Percentiles rank a stretch among this genome's conserved stretches.
phyloP scores from a whole-genome alignment of 2,329 filamentous ascomycete genomes.

The Fusarium sacchari region DNA sequence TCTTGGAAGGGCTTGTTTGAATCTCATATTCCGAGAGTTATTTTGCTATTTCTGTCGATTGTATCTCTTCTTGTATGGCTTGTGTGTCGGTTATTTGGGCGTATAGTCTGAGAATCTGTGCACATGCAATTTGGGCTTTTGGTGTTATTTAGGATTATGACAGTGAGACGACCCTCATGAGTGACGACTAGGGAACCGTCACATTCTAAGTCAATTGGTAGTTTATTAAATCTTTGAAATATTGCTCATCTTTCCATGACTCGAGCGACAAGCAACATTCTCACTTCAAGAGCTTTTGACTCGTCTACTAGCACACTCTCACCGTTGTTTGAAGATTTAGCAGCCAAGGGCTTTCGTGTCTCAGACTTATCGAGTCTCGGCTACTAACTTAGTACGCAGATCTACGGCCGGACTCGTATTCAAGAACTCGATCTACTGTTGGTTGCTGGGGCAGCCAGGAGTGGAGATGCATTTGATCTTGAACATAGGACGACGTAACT shows the following conservation, averaged over 20 bases:
- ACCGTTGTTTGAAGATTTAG: not conserved
- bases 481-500: not conserved
- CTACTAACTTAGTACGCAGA: constrained; percentile 6
- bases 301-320: not conserved
- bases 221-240: constrained; percentile 17
- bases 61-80: constrained; percentile 19
- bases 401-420: constrained; percentile 1
- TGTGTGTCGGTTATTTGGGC: constrained; percentile 8
- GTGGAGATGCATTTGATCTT: not conserved
- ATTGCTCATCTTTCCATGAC: not conserved
- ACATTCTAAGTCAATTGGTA: constrained; percentile 45
- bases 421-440: not conserved
- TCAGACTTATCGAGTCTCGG: constrained; percentile 21
- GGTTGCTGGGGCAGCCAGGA: constrained; percentile 23
- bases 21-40: constrained; percentile 26
- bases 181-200: constrained; percentile 45
- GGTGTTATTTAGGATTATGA: constrained; percentile 48
- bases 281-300: not conserved
- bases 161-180: constrained; percentile 48
- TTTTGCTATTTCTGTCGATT: constrained; percentile 7
- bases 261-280: not conserved
- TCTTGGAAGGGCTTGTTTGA: constrained; percentile 12
- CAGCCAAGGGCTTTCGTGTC: constrained; percentile 3
- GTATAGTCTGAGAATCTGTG: constrained; percentile 3
- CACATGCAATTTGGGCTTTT: constrained; percentile 16